Base-by-base conservation (phyloP, 257 asterid species). In the Salvia miltiorrhiza region DNA sequence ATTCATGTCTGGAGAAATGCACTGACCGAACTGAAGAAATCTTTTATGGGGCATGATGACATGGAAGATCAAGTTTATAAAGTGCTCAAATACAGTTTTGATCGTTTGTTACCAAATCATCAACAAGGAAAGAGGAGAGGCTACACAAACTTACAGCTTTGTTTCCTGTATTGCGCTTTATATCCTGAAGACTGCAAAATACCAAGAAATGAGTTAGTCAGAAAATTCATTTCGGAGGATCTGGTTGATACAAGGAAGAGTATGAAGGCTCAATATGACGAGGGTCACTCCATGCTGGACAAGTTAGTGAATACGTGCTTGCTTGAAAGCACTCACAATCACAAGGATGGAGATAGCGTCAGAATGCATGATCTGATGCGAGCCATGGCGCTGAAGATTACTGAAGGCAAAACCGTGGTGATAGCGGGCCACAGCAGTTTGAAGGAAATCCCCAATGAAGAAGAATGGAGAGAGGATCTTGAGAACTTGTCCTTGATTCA, bases 351-450 rank as follows among this genome's bases (percentile, higher is more conserved):
- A 4, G 55, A 71, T 19, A 4, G 63, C 4, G 70, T 71, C 44
- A 71, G 55, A 40, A 71, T 71, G 76, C 76, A 71, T 17, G 76
- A 62, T 63, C 64, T 62, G 30, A 40, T 71, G 10, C 57, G 70
- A 63, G 64, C 26, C 63, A 71, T 71, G 65, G 70, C 76, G n/a
- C 64, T 49, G n/a, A 52, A 62, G 48, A 71, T 71, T 24, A 62
- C 56, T 12, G 26, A 62, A 62, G 76, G 64, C 21, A 71, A 17
- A 61, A 21, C 41, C 6, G 14, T 59, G 69, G 69, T 71, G 37
- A 48, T n/a, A 3, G 63, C 63, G 23, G 44, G 63, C 10, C 9
- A 43, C 3, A 1, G 43, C 32, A 9, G 11, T 10, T 19, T 3
- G 37, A 0, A n/a, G 20, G 40, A 61, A 61, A 37, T 61, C n/a